Evolutionary conservation across 2,329 filamentous ascomycete genomes (phyloP).

Genomic region (Apiospora pterosperma): DNA sequence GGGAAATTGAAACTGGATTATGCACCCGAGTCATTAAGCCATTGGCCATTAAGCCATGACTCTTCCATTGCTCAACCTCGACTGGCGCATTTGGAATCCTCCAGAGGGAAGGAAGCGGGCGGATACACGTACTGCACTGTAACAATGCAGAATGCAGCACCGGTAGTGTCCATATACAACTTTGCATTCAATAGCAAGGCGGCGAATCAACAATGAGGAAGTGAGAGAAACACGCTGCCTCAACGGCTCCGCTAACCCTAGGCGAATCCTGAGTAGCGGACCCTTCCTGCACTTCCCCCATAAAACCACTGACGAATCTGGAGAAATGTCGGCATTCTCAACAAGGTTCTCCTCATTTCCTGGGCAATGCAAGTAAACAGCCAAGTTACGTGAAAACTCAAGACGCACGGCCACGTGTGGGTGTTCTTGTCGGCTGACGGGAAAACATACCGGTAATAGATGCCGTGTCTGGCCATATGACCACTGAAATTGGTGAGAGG

Average conservation of each 20-base stretch:
- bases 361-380: neutral
- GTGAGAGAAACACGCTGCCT: neutral
- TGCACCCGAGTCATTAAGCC: neutral
- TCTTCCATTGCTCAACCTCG: neutral
- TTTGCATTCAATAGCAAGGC: neutral
- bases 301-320: neutral
- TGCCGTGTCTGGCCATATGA: neutral
- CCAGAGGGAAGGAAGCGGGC: too few relatives aligned
- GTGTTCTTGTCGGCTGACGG: neutral
- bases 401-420: neutral
- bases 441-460: neutral
- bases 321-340: neutral
- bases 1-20: conserved; percentile 1
- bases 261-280: neutral
- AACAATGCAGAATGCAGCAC: neutral
- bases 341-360: neutral
- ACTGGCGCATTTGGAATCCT: neutral
- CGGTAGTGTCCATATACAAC: neutral
- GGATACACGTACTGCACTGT: too few relatives aligned
- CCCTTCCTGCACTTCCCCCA: neutral
- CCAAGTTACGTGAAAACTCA: too few relatives aligned
- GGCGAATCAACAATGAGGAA: neutral
- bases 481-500: neutral
- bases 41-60: neutral
- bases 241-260: neutral